Base-by-base conservation (phyloP, 768 basidiomycete species). In the Hypsizygus marmoreus region DNA sequence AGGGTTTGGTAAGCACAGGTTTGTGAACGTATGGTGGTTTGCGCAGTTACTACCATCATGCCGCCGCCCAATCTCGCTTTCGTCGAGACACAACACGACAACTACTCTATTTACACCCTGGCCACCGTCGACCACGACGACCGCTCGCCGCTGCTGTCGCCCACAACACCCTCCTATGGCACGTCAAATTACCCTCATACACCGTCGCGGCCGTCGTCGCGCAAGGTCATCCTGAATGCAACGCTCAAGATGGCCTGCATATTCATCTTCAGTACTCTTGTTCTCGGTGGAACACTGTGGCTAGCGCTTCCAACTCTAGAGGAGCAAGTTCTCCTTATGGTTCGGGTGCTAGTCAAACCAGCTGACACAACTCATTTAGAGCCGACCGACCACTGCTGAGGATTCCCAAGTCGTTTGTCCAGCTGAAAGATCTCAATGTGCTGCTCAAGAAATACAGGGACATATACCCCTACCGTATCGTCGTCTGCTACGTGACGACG, bases 381-480 rank as follows among this genome's bases (percentile, higher is more conserved):
- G 81, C 73, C 39, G 93, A 98, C 72, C 80, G 84, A 28, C 82
- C 80, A 0, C 61, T 77, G 22, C 74, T 98, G 19, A 85, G 82
- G 56, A 79, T 98, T 41, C 95, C 95, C 10, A 91, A 87, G 62
- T 89, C 87, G 3, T 97, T 98, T 55, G 77, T 74, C 14, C 84
- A 97, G 62, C 76, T 98, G 9, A 84, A 97, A 60, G 83, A 80
- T 6, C 77, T 97, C 40, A 97, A 97, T 61, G 71, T 63, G 16
- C 81, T 95, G 5, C 72, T 94, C 29, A 93, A 92, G 76, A 95
- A 95, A 63, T 97, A 97, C 68, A 80, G 92, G 37, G 82, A 88
- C 47, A 86, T 91, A 51, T 91, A 93, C 63, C 92, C 91, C 3
- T 81, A 76, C 65, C 81, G 92, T 37, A 89, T 95, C 50, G 71